Conservation (phyloP, 192 early-diverging fungal genomes). For the Umbelopsis sp. region DNA sequence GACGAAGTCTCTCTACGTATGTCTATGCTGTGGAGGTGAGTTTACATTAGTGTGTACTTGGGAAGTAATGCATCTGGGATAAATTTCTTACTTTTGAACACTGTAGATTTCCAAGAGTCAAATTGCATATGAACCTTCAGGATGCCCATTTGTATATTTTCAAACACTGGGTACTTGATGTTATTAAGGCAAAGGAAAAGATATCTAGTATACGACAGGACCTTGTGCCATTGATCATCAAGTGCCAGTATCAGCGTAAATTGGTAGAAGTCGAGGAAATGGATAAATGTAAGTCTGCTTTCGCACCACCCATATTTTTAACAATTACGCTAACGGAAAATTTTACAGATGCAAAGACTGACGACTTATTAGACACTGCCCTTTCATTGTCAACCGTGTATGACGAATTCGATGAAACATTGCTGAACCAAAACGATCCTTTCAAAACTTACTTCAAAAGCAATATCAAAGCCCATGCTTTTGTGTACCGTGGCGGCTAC, state of each 20-base stretch:
- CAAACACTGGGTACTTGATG: constrained; percentile 91
- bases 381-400: constrained; percentile 41
- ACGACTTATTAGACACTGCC: constrained; percentile 36
- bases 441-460: constrained; percentile 34
- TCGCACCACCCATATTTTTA: background rate
- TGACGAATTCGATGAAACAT: constrained; percentile 47
- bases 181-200: constrained; percentile 65
- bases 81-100: background rate
- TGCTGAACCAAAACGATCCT: constrained; percentile 34
- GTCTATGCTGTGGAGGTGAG: constrained; percentile 51
- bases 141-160: constrained; percentile 95
- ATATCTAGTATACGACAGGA: constrained; percentile 82
- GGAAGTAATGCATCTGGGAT: background rate
- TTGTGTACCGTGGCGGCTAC: constrained; percentile 69
- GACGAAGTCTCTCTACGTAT: constrained; percentile 63
- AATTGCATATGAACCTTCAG: constrained; percentile 78
- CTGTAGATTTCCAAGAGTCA: constrained; percentile 78
- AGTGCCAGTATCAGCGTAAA: constrained; percentile 79
- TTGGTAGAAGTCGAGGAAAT: constrained; percentile 68
- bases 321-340: background rate
- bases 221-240: constrained; percentile 84
- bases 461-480: constrained; percentile 55
- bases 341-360: constrained; percentile 27
- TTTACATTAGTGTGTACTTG: background rate
- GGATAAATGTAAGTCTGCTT: constrained; percentile 55